Evolutionary conservation across 441 rosid species (phyloP).

Genomic region (Jatropha podagrica): DNA sequence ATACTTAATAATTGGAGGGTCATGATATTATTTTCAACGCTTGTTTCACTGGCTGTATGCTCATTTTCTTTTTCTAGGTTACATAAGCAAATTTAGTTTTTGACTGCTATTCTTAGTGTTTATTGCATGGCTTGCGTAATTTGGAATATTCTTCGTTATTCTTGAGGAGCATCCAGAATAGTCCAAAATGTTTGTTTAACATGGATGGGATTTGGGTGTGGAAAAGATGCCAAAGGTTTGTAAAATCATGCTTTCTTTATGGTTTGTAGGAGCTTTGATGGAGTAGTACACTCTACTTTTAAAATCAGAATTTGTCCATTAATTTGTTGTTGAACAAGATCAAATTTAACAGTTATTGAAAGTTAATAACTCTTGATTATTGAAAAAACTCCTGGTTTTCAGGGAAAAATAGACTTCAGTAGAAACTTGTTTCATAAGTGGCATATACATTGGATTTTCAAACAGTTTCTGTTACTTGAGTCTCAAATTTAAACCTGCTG

Average conservation of each 20-base stretch:
- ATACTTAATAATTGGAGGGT: not conserved
- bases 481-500: not conserved
- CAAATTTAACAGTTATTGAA: no score
- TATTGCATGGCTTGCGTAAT: not conserved
- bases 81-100: not conserved
- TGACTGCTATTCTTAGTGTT: not conserved
- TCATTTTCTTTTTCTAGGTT: not conserved
- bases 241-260: not conserved
- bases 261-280: not conserved
- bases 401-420: not conserved
- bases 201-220: not conserved
- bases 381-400: not conserved
- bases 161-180: not conserved
- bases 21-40: not conserved
- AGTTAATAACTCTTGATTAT: no score
- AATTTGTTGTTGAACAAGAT: not conserved
- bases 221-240: not conserved
- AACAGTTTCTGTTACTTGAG: not conserved
- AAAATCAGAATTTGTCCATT: not conserved
- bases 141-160: not conserved
- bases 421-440: not conserved
- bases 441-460: not conserved
- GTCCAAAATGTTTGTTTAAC: not conserved
- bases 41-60: not conserved
- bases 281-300: not conserved